Base-by-base conservation (phyloP, 768 basidiomycete species). In the Boletus reticuloceps region DNA sequence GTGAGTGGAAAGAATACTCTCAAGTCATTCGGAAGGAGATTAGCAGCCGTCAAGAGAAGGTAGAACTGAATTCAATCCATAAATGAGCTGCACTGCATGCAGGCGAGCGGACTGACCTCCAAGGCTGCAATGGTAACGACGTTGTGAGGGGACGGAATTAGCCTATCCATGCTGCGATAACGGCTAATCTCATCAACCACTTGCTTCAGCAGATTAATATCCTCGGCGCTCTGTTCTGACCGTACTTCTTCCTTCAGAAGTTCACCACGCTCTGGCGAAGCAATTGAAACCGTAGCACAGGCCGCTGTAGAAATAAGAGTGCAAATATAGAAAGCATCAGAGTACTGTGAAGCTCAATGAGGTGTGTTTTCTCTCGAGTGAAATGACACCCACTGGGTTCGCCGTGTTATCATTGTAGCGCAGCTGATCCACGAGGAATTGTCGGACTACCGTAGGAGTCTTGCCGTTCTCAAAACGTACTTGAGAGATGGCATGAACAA, bases 141-240 rank as follows among this genome's bases (percentile, higher is more conserved):
- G 66, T 99, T 99, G 63, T 96, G 94, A 46, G 86, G 85, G 1
- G 95, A 96, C 10, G 97, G 94, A 53, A 98, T 94, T 16, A 98
- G 78, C 51, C 94, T 81, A 71, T 99, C 97, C 86, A 97, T 93
- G 64, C 86, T 91, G 53, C 93, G 86, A 74, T 95, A 96, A 42
- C 96, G 82, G 64, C 94, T 91, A 32, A 98, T 83, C 67, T 96
- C 93, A 19, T 85, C 79, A 43, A 88, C 69, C 3, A 88, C 89
- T 61, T 88, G 84, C 62, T 86, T 85, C 47, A 95, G 69, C 12
- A 95, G 76, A 37, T 82, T 81, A 27, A 75, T 75, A 60, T 91
- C 89, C 67, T 91, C 87, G 22, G 75, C 74, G 60, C 78, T 89
- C 58, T 86, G 82, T 54, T 89, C 83, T 19, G 76, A 80, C 46